These are phyloP conservation scores for Ensete glaucum DNA, from an alignment of 176 grass and related monocot genomes.

Conservation along the genomic window DNA sequence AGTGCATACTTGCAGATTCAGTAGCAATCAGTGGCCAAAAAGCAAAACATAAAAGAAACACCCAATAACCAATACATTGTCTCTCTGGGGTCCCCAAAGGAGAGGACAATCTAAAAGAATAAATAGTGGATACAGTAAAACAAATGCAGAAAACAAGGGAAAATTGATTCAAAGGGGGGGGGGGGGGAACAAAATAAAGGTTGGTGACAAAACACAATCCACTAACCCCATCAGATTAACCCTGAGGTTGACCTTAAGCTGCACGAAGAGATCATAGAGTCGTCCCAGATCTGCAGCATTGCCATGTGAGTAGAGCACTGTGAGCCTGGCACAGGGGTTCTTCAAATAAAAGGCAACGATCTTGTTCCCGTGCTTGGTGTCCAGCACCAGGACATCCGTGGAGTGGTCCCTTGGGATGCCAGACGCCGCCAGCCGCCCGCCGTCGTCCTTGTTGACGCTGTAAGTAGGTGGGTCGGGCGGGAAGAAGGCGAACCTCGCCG, in stretches of 20 bases:
- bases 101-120: background rate
- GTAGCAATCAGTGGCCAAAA: background rate
- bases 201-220: constrained; percentile 2
- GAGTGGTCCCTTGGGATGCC: constrained; percentile 52
- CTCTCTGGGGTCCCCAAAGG: background rate
- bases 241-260: constrained; percentile 99
- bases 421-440: constrained; percentile 61
- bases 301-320: constrained; percentile 97
- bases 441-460: constrained; percentile 65
- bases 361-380: constrained; percentile 59
- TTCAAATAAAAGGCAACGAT: constrained; percentile 83
- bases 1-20: background rate
- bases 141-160: background rate
- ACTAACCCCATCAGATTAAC: constrained; percentile 98
- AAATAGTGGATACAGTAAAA: constrained; percentile 10
- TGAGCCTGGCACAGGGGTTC: constrained; percentile 71
- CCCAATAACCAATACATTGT: background rate
- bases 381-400: constrained; percentile 61
- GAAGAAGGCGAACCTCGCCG: constrained; percentile 96
- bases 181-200: constrained; percentile 1
- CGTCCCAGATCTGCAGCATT: constrained; percentile 96
- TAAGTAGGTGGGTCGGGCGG: constrained; percentile 87
- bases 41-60: background rate
- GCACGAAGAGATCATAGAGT: constrained; percentile 94
- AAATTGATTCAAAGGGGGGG: background rate